These are phyloP conservation scores for Helichrysum umbraculigerum DNA, from an alignment of 129 eudicot species.

Conservation along the genomic window DNA sequence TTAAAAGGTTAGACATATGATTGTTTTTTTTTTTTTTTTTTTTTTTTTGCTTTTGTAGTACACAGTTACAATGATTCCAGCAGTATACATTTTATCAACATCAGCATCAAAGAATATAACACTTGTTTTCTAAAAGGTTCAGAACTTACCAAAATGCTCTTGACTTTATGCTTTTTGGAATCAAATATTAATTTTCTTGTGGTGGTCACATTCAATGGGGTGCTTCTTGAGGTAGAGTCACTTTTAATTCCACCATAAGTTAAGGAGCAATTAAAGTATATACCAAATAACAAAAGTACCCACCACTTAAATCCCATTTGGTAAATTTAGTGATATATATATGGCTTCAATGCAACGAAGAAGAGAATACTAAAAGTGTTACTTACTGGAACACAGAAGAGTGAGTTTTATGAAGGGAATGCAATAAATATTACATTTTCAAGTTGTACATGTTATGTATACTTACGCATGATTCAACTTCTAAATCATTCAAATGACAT, in stretches of 20 bases:
- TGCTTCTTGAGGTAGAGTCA: slow-evolving; percentile 19
- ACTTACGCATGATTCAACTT: slow-evolving; percentile 35
- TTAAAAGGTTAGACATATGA: neutral
- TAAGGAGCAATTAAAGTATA: slow-evolving; percentile 18
- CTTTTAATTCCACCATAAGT: slow-evolving; percentile 15
- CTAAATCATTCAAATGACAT: slow-evolving; percentile 30
- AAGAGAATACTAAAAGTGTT: neutral
- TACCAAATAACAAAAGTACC: slow-evolving; percentile 33
- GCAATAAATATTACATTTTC: slow-evolving; percentile 1
- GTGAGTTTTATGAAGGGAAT: neutral
- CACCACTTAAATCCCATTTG: slow-evolving; percentile 39
- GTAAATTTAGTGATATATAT: neutral
- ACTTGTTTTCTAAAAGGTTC: neutral
- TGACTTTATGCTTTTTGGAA: slow-evolving; percentile 29
- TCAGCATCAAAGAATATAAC: neutral
- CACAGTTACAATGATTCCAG: neutral
- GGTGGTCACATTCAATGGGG: slow-evolving; percentile 17
- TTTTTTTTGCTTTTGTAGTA: neutral
- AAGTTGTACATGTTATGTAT: slow-evolving; percentile 13
- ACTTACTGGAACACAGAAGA: neutral
- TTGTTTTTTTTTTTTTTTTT: neutral
- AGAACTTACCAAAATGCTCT: slow-evolving; percentile 47
- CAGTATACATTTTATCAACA: neutral
- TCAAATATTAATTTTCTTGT: slow-evolving; percentile 26
- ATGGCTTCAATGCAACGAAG: neutral